Evolutionary conservation across 352 stramenopile genomes (phyloP).

Genomic region (Pilasporangium apinafurcum): DNA sequence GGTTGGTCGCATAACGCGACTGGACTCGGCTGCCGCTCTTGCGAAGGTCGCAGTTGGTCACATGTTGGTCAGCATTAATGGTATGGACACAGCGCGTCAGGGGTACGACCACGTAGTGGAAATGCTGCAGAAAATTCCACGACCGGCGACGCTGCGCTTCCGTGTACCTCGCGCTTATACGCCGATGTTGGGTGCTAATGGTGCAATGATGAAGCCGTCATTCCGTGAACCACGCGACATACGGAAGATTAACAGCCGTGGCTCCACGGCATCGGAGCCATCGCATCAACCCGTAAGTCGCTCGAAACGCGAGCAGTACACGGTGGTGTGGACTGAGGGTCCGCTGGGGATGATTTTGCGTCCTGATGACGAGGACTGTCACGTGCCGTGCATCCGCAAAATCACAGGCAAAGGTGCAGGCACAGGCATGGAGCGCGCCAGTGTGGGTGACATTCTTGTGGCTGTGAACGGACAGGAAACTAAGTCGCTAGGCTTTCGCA

Average conservation of each 20-base stretch:
- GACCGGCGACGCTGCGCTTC: constrained; percentile 76
- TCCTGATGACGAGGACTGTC: constrained; percentile 80
- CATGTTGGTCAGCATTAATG: constrained; percentile 88
- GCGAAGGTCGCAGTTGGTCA: constrained; percentile 78
- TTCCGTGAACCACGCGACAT: constrained; percentile 13
- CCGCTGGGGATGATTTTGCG: constrained; percentile 83
- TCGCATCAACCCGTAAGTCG: constrained; percentile 14
- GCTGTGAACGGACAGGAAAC: constrained; percentile 83
- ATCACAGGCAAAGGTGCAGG: constrained; percentile 81
- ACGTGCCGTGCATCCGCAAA: constrained; percentile 85
- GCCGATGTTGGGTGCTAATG: constrained; percentile 3
- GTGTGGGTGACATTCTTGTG: constrained; percentile 74
- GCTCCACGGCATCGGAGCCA: too few species aligned
- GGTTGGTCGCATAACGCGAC: constrained; percentile 82
- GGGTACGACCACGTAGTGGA: constrained; percentile 81
- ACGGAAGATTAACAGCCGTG: too few species aligned
- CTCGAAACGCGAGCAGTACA: constrained; percentile 76
- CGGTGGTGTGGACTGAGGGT: constrained; percentile 81
- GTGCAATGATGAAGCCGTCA: constrained; percentile 24
- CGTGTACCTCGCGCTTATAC: constrained; percentile 57
- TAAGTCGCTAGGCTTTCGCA: constrained; percentile 77
- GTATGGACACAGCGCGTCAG: constrained; percentile 78
- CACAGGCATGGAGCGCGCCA: constrained; percentile 77
- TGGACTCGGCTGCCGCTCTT: constrained; percentile 72
- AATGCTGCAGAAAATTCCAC: constrained; percentile 78